These are phyloP conservation scores for Hevea brasiliensis DNA, from an alignment of 345 rosid species.

Conservation along the genomic window DNA sequence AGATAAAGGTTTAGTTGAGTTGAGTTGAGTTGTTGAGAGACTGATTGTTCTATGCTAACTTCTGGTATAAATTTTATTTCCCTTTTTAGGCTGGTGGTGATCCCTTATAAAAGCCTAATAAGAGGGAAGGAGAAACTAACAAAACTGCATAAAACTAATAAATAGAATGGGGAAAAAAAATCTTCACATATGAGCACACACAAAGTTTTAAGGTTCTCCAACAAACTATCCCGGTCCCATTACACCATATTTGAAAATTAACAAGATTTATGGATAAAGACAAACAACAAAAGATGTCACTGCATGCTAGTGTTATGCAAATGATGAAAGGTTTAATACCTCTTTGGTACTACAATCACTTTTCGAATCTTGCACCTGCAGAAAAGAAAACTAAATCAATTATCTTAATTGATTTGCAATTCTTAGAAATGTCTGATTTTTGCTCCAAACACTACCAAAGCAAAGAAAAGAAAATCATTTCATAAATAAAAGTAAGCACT, in stretches of 20 bases:
- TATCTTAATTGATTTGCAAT: neutral
- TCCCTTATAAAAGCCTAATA: too few species aligned
- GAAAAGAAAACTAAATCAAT: constrained; percentile 8
- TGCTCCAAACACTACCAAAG: neutral
- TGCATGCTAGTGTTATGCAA: neutral
- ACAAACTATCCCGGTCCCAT: neutral
- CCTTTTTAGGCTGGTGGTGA: too few species aligned
- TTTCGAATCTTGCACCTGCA: constrained; percentile 46
- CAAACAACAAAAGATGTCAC: neutral
- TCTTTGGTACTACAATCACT: constrained; percentile 51
- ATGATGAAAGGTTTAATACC: constrained; percentile 40
- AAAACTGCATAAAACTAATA: too few species aligned
- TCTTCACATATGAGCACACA: too few species aligned
- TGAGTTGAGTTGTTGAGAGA: too few species aligned
- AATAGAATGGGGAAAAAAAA: too few species aligned
- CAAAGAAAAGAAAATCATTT: neutral
- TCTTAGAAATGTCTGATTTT: neutral
- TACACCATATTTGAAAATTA: neutral
- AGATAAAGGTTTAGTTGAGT: too few species aligned
- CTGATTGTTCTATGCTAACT: too few species aligned
- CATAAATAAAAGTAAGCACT: too few species aligned
- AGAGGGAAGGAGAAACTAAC: too few species aligned
- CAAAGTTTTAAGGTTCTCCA: too few species aligned
- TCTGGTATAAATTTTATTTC: too few species aligned
- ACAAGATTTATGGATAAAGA: neutral